Percentiles rank a stretch among this genome's conserved stretches.
Evolutionary conservation across 495 filamentous ascomycete species (phyloP).

Genomic region (Aspergillus nidulans): DNA sequence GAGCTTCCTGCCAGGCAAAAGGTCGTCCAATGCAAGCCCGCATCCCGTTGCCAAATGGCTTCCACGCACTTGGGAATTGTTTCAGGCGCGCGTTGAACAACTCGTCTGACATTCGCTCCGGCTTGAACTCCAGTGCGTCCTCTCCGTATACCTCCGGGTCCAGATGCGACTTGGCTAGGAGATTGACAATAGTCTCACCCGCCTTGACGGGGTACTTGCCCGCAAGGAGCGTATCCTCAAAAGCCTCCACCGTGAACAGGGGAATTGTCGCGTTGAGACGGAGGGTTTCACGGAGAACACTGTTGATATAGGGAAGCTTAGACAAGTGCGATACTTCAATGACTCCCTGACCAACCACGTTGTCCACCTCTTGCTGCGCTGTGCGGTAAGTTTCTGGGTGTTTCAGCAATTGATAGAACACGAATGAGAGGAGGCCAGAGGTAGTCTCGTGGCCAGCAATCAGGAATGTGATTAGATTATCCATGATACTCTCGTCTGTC

Average conservation of each 20-base stretch:
- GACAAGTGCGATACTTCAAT: conserved; percentile 64
- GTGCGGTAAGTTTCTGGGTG: conserved; percentile 55
- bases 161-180: conserved; percentile 58
- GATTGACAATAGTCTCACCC: conserved; percentile 50
- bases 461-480: conserved; percentile 12
- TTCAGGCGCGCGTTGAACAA: conserved; percentile 43
- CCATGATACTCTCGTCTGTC: conserved; percentile 55
- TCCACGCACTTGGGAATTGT: conserved; percentile 57
- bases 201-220: conserved; percentile 61
- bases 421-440: conserved; percentile 50
- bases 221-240: conserved; percentile 34
- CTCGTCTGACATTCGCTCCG: conserved; percentile 63
- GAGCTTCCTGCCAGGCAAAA: conserved; percentile 63
- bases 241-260: conserved; percentile 7
- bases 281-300: conserved; percentile 65
- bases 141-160: conserved; percentile 63
- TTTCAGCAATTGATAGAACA: conserved; percentile 57
- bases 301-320: conserved; percentile 62
- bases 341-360: conserved; percentile 57
- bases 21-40: conserved; percentile 62
- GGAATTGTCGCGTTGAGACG: conserved; percentile 59
- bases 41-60: conserved; percentile 59
- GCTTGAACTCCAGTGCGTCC: conserved; percentile 58
- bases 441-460: conserved; percentile 67
- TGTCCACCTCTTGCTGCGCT: conserved; percentile 58